Base-by-base conservation (phyloP, 768 basidiomycete genomes). In the Macrolepiota dolichaula region DNA sequence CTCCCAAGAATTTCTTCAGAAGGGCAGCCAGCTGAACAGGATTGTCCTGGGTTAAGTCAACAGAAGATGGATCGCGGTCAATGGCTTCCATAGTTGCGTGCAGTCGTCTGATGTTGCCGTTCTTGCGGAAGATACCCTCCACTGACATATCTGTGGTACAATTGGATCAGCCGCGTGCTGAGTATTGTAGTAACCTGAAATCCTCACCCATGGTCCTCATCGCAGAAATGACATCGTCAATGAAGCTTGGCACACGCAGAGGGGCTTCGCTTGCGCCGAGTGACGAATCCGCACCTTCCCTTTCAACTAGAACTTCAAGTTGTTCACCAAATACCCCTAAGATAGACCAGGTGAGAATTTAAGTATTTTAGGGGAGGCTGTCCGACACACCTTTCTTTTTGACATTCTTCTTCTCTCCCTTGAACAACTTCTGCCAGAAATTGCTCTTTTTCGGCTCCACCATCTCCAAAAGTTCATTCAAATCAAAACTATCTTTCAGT, bases 81-180 rank as follows among this genome's bases (percentile, higher is more conserved):
- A 98, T 91, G 4, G 91, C 85, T 62, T 98, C 96, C 12, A 90
- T 89, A 37, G 97, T 81, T 67, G 96, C 92, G 70, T 92, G 93
- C 63, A 98, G 79, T 62, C 94, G 86, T 56, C 94, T 85, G 69
- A 98, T 98, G 71, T 98, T 98, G 56, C 97, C 97, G 69, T 96
- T 97, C 78, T 96, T 95, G 58, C 97, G 85, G 82, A 99, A 99
- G 65, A 99, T 96, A 61, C 97, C 97, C 75, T 98, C 97, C 42
- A 99, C 83, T 9, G 97, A 98, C 93, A 99, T 95, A 77, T 99
- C 97, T 98, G 65, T 36, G 55, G 55, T 24, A 27, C 11, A 65
- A 37, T 55, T 62, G 57, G 58, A 12, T 70, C 35, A 51, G 36
- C 19, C 35, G 10, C 37, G 9, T 56, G 36, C 37, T 51, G 46